These are phyloP conservation scores for Capsicum pubescens DNA, from an alignment of 257 asterid genomes.

Conservation along the genomic window DNA sequence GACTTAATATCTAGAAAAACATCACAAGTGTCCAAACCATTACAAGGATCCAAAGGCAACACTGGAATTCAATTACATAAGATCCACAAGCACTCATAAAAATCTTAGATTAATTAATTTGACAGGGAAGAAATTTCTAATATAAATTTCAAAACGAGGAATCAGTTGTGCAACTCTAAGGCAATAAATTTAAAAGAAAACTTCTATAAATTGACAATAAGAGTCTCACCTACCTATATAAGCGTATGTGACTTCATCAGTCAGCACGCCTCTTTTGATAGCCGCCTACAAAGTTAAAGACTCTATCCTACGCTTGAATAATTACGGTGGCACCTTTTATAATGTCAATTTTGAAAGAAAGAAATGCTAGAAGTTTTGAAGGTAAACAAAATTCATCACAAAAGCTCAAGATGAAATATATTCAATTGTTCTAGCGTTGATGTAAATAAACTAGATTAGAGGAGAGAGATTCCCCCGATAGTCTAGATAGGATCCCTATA, in stretches of 20 bases:
- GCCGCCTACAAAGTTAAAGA: background rate
- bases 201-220: background rate
- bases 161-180: background rate
- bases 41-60: background rate
- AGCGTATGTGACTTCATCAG: background rate
- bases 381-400: background rate
- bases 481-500: background rate
- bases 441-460: background rate
- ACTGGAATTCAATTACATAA: background rate
- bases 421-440: background rate
- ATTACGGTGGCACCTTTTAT: background rate
- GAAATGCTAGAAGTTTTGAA: background rate
- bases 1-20: background rate
- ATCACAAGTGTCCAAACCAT: background rate
- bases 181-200: background rate
- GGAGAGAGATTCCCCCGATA: too few relatives aligned
- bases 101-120: background rate
- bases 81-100: background rate
- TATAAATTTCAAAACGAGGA: background rate
- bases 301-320: background rate
- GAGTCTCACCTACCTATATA: background rate
- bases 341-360: too few relatives aligned
- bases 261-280: background rate
- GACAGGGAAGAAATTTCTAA: background rate
- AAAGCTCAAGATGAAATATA: background rate